Evolutionary conservation across 257 asterid genomes (phyloP), one percentile per base, ranked within the genome.

Genomic region (Rhazya stricta): DNA sequence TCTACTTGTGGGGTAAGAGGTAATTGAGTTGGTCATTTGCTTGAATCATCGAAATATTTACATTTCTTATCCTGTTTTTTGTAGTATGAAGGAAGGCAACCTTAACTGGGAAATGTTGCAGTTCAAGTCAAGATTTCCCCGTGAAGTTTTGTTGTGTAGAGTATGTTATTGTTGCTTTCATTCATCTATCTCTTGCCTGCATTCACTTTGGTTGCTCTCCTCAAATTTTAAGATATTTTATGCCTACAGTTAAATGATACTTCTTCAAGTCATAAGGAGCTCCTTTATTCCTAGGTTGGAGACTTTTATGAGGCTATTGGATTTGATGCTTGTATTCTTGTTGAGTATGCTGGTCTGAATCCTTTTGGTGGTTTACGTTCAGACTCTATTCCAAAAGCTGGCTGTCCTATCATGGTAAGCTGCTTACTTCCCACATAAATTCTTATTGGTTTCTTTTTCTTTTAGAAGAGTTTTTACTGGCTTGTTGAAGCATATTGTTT

Each of bases 251-350:
- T 19, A 32, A 74, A 3, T 41, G 9, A 41, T 48, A 8, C 37
- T 56, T 54, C 39, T 29, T 39, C 43, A n/a, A 41, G 21, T 58
- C 15, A 53, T 13, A 7, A 30, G n/a, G 54, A 62, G 58, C 39
- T 67, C 57, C 67, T 46, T 79, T 80, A 61, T 39, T 37, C 71
- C 9, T 81, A 94, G 99, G 99, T 94, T 71, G 99, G 99, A 74
- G 99, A 94, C 3, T 94, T 94, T 78, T 94, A 94, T 53, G 99
- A 94, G 90, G 93, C 99, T 0, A 84, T 94, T 78, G 99, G 99
- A 66, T 69, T 89, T 71, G 99, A 92, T 89, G 98, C 99, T 63
- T 92, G 98, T 86, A 86, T 94, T 82, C 97, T 94, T 75, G 99
- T 94, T 73, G 99, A 94, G 80, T 92, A 92, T 84, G 99, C 96